Percentiles rank a stretch among this genome's conserved stretches.
phyloP scores from a whole-genome alignment of 352 stramenopile genomes.

The Pythium coloratum region DNA sequence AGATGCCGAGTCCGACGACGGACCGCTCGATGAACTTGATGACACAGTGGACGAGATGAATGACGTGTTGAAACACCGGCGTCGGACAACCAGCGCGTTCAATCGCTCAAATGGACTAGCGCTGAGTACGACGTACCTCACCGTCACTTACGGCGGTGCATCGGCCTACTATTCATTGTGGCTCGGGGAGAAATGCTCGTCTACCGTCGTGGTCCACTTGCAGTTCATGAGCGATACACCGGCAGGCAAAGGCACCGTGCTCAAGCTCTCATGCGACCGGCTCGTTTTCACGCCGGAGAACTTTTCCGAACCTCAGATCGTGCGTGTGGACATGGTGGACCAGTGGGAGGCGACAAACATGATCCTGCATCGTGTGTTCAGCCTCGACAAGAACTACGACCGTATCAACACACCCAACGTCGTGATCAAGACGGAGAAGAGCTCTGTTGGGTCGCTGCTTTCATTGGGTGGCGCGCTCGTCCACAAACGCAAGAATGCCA shows the following conservation, averaged over 20 bases:
- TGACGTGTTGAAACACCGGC: background rate
- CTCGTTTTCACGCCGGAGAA: slow-evolving; percentile 73
- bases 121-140: slow-evolving; percentile 55
- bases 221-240: slow-evolving; percentile 47
- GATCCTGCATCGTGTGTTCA: slow-evolving; percentile 65
- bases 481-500: slow-evolving; percentile 43
- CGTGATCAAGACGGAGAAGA: slow-evolving; percentile 47
- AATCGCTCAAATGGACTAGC: slow-evolving; percentile 29
- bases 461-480: slow-evolving; percentile 45
- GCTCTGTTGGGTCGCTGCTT: slow-evolving; percentile 37
- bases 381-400: slow-evolving; percentile 67
- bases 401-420: slow-evolving; percentile 47
- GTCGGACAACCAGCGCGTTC: slow-evolving; percentile 24
- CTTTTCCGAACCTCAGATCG: slow-evolving; percentile 55
- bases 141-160: slow-evolving; percentile 53
- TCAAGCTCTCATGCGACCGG: slow-evolving; percentile 63
- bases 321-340: slow-evolving; percentile 59
- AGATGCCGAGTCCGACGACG: background rate
- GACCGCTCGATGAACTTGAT: background rate
- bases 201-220: slow-evolving; percentile 69
- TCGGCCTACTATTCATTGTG: slow-evolving; percentile 59
- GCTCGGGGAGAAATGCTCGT: slow-evolving; percentile 57
- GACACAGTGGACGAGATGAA: background rate
- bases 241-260: slow-evolving; percentile 2
- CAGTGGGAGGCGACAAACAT: slow-evolving; percentile 42